These are phyloP conservation scores for Saprolegnia diclina DNA, from an alignment of 352 stramenopile species.

Conservation along the genomic window DNA sequence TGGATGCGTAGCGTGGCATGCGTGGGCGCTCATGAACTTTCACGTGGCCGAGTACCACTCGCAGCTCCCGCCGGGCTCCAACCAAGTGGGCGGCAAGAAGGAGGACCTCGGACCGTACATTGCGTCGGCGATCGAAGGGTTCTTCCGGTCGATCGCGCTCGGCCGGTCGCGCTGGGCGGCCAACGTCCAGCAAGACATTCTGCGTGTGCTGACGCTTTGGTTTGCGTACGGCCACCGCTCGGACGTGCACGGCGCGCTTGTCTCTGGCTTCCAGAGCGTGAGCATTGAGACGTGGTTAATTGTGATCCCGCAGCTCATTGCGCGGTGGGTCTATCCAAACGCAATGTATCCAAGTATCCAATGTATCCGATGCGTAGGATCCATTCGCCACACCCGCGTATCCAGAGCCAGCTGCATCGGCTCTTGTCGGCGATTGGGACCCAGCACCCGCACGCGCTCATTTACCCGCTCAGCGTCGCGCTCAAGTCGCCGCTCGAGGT, in stretches of 20 bases:
- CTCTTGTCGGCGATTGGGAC: conserved; percentile 86
- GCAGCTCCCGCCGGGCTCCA: conserved; percentile 12
- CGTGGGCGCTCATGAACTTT: conserved; percentile 97
- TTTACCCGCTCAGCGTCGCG: conserved; percentile 96
- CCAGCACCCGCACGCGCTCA: conserved; percentile 96
- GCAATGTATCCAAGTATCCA: not conserved
- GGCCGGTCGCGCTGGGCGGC: conserved; percentile 93
- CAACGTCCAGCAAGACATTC: conserved; percentile 97
- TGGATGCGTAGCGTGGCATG: conserved; percentile 94
- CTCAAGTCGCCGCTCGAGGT: conserved; percentile 91
- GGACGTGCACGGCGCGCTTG: conserved; percentile 79
- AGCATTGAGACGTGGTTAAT: conserved; percentile 97
- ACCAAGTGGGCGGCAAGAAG: not conserved
- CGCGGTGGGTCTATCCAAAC: conserved; percentile 35
- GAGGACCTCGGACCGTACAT: conserved; percentile 52
- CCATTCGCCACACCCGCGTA: conserved; percentile 54
- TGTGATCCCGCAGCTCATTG: conserved; percentile 96
- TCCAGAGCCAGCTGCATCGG: conserved; percentile 79
- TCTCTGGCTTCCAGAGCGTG: conserved; percentile 85
- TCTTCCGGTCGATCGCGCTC: conserved; percentile 94
- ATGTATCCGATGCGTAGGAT: conserved; percentile 30
- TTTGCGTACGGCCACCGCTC: conserved; percentile 93
- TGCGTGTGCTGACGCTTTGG: conserved; percentile 97
- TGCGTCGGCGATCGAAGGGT: conserved; percentile 78
- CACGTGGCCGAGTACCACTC: conserved; percentile 88